A percentile compares a stretch with the other conserved stretches of the same genome.
phyloP scores from a whole-genome alignment of 805 yeast genomes.

The Kregervanrija pseudodelftensis region DNA sequence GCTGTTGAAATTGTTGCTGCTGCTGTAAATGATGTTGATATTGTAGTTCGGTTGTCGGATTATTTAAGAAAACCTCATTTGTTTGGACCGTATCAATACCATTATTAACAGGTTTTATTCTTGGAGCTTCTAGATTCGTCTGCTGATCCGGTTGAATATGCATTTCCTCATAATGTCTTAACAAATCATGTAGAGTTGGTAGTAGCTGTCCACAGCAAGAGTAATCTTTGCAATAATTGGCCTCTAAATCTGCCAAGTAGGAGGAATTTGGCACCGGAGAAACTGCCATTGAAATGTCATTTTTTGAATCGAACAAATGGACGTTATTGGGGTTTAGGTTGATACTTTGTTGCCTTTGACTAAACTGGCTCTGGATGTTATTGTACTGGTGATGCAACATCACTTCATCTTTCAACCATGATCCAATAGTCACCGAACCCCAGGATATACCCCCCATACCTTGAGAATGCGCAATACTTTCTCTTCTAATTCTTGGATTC shows the following conservation, averaged over 20 bases:
- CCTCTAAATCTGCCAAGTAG: constrained; percentile 87
- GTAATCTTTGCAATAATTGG: constrained; percentile 94
- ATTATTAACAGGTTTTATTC: constrained; percentile 45
- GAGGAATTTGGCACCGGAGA: constrained; percentile 65
- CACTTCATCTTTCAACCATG: constrained; percentile 93
- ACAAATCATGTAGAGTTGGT: constrained; percentile 88
- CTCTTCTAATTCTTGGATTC: constrained; percentile 63
- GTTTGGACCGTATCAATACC: constrained; percentile 83
- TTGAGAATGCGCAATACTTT: constrained; percentile 89
- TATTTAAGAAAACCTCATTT: constrained; percentile 73
- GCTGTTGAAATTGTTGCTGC: constrained; percentile 3
- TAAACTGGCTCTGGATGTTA: not conserved
- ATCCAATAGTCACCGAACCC: constrained; percentile 93
- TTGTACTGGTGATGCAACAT: constrained; percentile 35
- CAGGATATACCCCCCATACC: constrained; percentile 98
- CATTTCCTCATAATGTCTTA: constrained; percentile 93
- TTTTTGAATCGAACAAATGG: constrained; percentile 20
- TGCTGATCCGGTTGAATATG: constrained; percentile 63
- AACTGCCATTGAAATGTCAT: constrained; percentile 31
- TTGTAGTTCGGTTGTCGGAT: constrained; percentile 12
- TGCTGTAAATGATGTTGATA: constrained; percentile 10
- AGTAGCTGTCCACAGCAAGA: constrained; percentile 89
- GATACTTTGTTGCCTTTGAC: constrained; percentile 8
- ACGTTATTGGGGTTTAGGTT: constrained; percentile 11
- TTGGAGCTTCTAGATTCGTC: constrained; percentile 24